Conservation (phyloP, 2,329 filamentous ascomycete genomes). For the Venturia pyrina region DNA sequence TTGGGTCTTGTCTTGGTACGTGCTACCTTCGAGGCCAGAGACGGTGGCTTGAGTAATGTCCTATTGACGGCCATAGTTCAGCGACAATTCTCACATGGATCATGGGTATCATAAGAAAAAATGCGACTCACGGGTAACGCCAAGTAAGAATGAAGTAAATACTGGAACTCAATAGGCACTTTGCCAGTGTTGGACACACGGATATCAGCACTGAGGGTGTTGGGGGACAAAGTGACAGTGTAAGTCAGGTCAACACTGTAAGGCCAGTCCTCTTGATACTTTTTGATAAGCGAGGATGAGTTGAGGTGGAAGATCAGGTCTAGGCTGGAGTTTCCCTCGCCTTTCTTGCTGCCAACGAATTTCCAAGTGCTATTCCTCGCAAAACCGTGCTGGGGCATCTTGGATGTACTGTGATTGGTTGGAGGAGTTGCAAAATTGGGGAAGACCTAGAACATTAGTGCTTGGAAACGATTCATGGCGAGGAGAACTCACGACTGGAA, state of each 20-base stretch:
- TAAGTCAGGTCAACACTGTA: not conserved
- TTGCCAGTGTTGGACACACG: not conserved
- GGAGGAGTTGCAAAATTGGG: not conserved
- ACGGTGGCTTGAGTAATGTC: not conserved
- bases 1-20: not conserved
- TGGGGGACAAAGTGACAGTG: not conserved
- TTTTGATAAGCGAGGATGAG: not conserved
- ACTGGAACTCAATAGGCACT: not conserved
- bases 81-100: not conserved
- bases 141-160: not conserved
- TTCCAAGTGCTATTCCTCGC: not conserved
- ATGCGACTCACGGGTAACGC: not conserved
- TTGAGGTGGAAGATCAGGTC: not conserved
- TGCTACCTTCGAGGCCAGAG: not conserved
- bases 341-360: not conserved
- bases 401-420: not conserved
- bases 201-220: not conserved
- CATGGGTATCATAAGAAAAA: not conserved
- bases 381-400: not conserved
- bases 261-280: not conserved
- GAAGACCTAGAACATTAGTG: not conserved
- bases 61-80: not conserved
- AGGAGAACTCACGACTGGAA: not conserved
- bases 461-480: not conserved
- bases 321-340: not conserved